Conservation (phyloP, 352 stramenopile species). For the Phytopythium kandeliae region DNA sequence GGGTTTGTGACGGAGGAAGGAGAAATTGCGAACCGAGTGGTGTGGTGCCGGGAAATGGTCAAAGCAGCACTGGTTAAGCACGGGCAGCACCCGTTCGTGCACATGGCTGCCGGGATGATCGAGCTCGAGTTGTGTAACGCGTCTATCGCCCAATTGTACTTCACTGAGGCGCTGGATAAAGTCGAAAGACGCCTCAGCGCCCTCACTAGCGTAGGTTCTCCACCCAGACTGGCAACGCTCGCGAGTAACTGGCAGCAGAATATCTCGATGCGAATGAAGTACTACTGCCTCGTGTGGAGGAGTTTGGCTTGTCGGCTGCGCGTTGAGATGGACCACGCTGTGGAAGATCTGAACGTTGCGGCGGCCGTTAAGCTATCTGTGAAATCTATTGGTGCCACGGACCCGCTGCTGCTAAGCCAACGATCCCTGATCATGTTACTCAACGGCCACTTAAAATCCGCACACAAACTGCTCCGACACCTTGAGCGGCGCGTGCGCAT, state of each 20-base stretch:
- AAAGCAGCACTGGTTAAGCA: constrained; percentile 13
- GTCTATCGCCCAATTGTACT: constrained; percentile 24
- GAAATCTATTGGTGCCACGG: constrained; percentile 8
- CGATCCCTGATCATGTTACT: constrained; percentile 45
- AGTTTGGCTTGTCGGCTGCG: constrained; percentile 35
- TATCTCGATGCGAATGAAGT: constrained; percentile 33
- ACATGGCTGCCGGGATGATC: constrained; percentile 48
- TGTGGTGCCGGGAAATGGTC: constrained; percentile 18
- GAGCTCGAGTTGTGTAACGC: constrained; percentile 45
- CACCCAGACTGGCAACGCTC: constrained; percentile 10
- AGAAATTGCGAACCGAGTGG: background rate
- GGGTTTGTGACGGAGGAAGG: constrained; percentile 16
- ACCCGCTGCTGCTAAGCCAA: constrained; percentile 36
- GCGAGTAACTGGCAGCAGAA: constrained; percentile 26
- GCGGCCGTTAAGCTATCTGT: constrained; percentile 21
- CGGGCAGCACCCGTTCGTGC: constrained; percentile 24
- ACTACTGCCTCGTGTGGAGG: constrained; percentile 48
- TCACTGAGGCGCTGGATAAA: constrained; percentile 31
- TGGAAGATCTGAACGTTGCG: constrained; percentile 49
- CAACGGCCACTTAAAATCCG: constrained; percentile 44
- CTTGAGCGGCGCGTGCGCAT: constrained; percentile 13
- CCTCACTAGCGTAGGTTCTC: background rate
- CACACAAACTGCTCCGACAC: constrained; percentile 39
- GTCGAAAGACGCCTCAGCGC: constrained; percentile 12
- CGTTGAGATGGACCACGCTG: constrained; percentile 41